These are phyloP conservation scores for Funneliformis geosporum DNA, from an alignment of 192 early-diverging fungal species.

Conservation along the genomic window DNA sequence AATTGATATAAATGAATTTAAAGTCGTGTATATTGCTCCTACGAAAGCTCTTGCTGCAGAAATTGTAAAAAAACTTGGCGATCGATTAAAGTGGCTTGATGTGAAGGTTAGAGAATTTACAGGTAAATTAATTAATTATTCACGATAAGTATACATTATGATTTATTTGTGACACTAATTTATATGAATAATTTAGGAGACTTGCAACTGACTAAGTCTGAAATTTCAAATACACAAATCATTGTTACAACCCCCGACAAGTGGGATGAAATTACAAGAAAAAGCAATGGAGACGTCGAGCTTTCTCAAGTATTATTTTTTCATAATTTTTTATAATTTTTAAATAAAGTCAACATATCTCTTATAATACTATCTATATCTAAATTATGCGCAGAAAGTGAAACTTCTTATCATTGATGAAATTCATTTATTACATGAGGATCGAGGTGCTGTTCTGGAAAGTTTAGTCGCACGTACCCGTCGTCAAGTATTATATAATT, in stretches of 20 bases:
- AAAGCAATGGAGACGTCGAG: constrained; percentile 92
- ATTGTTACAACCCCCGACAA: constrained; percentile 99
- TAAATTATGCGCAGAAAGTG: constrained; percentile 69
- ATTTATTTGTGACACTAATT: neutral
- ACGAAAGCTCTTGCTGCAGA: constrained; percentile 99
- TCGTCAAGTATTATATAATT: constrained; percentile 63
- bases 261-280: constrained; percentile 99
- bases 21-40: constrained; percentile 97
- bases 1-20: constrained; percentile 88
- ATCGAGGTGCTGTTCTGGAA: constrained; percentile 95
- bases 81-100: constrained; percentile 79
- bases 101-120: constrained; percentile 91
- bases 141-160: neutral
- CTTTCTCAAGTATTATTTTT: constrained; percentile 54
- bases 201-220: constrained; percentile 96
- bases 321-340: neutral
- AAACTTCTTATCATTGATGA: constrained; percentile 95
- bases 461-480: constrained; percentile 93
- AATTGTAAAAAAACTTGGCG: constrained; percentile 89
- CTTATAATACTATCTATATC: neutral
- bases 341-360: neutral
- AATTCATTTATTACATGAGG: constrained; percentile 96
- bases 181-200: constrained; percentile 58
- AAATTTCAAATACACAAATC: constrained; percentile 92
- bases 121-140: constrained; percentile 37